Evolutionary conservation across 805 yeast species (phyloP).

Genomic region (Zygotorulaspora sp.): DNA sequence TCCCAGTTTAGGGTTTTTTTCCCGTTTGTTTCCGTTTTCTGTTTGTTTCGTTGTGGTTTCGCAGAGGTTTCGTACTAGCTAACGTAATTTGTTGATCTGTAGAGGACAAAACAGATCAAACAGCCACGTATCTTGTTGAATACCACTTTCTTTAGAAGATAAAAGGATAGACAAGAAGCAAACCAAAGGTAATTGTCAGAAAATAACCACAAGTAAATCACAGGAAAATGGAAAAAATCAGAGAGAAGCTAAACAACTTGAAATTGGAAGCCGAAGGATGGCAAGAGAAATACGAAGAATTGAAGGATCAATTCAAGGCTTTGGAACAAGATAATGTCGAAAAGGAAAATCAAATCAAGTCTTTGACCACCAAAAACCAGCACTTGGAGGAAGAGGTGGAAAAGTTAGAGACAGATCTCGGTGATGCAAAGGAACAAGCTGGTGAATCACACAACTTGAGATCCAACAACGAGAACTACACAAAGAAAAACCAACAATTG

Average conservation of each 20-base stretch:
- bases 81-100: background rate
- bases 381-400: constrained; percentile 81
- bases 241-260: constrained; percentile 76
- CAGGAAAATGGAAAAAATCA: constrained; percentile 51
- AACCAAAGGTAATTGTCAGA: too few species aligned
- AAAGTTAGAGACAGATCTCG: constrained; percentile 37
- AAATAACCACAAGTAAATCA: background rate
- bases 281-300: constrained; percentile 94
- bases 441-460: constrained; percentile 88
- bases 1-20: constrained; percentile 1
- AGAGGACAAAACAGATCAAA: background rate
- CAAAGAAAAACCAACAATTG: constrained; percentile 82
- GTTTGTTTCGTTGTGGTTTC: background rate
- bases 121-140: background rate
- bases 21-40: background rate
- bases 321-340: constrained; percentile 88
- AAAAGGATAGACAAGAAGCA: too few species aligned
- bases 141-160: background rate
- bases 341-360: constrained; percentile 91
- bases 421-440: constrained; percentile 64
- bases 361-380: constrained; percentile 88
- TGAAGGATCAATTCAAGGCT: constrained; percentile 71
- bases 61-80: background rate
- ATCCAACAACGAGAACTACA: constrained; percentile 82
- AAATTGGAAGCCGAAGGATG: constrained; percentile 94